Conservation (phyloP, 768 basidiomycete genomes). For the Fibroporia radiculosa region DNA sequence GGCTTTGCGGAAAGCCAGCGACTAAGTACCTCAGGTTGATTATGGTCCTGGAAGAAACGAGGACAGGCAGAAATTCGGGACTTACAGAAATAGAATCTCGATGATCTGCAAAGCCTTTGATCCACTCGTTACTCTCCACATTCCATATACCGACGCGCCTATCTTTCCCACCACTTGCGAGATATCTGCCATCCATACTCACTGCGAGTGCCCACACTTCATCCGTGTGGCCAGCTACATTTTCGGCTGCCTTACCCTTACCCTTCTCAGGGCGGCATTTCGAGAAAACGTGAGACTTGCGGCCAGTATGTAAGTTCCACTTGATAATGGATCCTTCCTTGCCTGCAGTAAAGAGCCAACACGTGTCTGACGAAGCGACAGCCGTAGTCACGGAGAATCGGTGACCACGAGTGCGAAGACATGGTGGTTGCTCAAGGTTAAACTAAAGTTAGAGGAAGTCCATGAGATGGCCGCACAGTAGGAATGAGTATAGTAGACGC, state of each 20-base stretch:
- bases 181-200: conserved; percentile 75
- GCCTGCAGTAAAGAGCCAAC: conserved; percentile 77
- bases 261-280: conserved; percentile 42
- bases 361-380: conserved; percentile 63
- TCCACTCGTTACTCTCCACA: conserved; percentile 63
- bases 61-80: conserved; percentile 28
- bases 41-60: conserved; percentile 9
- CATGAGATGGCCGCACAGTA: not conserved
- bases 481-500: conserved; percentile 19
- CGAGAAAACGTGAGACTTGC: conserved; percentile 48
- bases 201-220: conserved; percentile 80
- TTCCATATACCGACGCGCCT: conserved; percentile 84
- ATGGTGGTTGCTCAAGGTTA: conserved; percentile 42
- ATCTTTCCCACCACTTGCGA: conserved; percentile 87
- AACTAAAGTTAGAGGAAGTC: conserved; percentile 32
- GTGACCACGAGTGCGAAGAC: conserved; percentile 61
- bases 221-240: conserved; percentile 73
- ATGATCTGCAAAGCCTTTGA: conserved; percentile 75
- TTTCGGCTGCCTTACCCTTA: conserved; percentile 51
- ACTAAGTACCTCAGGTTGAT: conserved; percentile 29
- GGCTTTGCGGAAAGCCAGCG: conserved; percentile 71
- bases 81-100: conserved; percentile 64
- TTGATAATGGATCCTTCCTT: conserved; percentile 90
- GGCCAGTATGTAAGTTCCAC: conserved; percentile 68
- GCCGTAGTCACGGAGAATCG: conserved; percentile 78